Evolutionary conservation across 768 basidiomycete genomes (phyloP).

Genomic region (Lactarius vividus): DNA sequence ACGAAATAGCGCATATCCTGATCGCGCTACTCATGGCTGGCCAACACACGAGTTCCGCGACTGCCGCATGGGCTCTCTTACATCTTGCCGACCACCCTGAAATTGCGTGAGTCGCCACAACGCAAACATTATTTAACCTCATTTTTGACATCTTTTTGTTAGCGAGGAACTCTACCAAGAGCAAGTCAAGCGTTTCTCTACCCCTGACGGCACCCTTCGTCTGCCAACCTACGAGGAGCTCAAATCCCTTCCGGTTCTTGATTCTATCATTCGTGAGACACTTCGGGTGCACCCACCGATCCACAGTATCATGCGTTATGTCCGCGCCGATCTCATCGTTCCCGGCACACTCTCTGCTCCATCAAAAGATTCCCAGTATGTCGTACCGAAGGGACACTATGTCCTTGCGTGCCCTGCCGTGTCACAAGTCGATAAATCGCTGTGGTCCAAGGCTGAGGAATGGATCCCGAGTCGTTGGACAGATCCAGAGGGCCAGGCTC

Average conservation of each 20-base stretch:
- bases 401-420: conserved; percentile 88
- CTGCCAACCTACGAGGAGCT: conserved; percentile 85
- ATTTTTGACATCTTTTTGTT: conserved; percentile 14
- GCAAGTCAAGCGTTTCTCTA: conserved; percentile 78
- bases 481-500: conserved; percentile 79
- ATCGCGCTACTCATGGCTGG: conserved; percentile 99
- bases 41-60: conserved; percentile 95
- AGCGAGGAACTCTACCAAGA: conserved; percentile 87
- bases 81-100: conserved; percentile 78
- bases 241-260: conserved; percentile 76
- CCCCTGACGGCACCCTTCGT: conserved; percentile 76
- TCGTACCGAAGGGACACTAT: conserved; percentile 87
- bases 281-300: conserved; percentile 93
- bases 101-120: conserved; percentile 55
- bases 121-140: neutral
- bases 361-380: conserved; percentile 66
- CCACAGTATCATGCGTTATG: conserved; percentile 92
- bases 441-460: conserved; percentile 69
- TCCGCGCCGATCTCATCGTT: conserved; percentile 79
- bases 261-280: conserved; percentile 90
- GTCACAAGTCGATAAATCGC: conserved; percentile 77
- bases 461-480: conserved; percentile 89
- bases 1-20: conserved; percentile 97
- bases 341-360: conserved; percentile 80
- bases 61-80: conserved; percentile 85